Evolutionary conservation across 257 asterid genomes (phyloP).

Genomic region (Nicotiana benthamiana): DNA sequence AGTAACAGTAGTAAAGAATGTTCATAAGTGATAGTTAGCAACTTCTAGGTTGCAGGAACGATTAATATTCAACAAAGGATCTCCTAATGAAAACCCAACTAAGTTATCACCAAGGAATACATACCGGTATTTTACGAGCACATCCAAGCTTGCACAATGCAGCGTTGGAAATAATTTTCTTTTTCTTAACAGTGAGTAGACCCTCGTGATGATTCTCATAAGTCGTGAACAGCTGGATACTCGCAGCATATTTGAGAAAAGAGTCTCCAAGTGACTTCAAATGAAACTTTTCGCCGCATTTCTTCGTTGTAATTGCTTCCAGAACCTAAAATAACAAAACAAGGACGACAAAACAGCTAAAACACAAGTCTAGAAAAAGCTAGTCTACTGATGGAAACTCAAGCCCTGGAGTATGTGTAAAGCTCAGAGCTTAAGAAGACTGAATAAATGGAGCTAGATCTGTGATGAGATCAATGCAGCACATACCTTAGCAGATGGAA

Average conservation of each 20-base stretch:
- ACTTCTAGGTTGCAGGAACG: background rate
- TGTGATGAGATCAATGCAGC: too few relatives aligned
- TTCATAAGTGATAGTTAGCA: background rate
- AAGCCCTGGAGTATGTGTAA: background rate
- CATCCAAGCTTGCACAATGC: constrained; percentile 70
- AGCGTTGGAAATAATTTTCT: constrained; percentile 43
- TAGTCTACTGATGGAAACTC: background rate
- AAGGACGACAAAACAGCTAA: constrained; percentile 1
- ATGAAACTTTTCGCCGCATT: constrained; percentile 61
- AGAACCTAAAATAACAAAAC: constrained; percentile 37
- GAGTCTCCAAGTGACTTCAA: constrained; percentile 85
- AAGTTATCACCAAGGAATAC: background rate
- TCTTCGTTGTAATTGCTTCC: constrained; percentile 81
- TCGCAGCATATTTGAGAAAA: constrained; percentile 63
- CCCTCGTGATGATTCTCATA: constrained; percentile 66
- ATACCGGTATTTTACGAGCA: constrained; percentile 58
- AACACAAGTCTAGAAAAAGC: background rate
- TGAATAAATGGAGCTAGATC: too few relatives aligned
- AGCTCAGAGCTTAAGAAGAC: background rate
- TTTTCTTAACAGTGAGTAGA: constrained; percentile 41
- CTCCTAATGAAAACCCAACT: background rate
- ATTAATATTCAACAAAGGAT: background rate
- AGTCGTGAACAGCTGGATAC: constrained; percentile 53
- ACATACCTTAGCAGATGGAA: too few relatives aligned
- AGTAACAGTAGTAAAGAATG: background rate